A percentile compares a stretch with the other conserved stretches of the same genome.
These are phyloP conservation scores for Pogostemon cablin DNA, from an alignment of 257 asterid species.

Conservation along the genomic window DNA sequence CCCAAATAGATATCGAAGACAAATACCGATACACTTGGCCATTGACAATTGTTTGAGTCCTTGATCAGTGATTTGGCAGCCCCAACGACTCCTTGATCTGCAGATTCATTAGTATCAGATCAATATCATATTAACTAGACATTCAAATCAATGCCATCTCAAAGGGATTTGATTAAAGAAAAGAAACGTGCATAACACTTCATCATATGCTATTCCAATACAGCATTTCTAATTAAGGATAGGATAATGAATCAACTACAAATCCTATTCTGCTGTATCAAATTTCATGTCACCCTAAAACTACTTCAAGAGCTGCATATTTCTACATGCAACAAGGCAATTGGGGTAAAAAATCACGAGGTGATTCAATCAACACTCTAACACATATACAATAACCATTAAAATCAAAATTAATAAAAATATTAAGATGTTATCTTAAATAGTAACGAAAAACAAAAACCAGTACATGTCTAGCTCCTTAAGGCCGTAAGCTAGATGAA, in stretches of 20 bases:
- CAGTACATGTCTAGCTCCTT: slow-evolving; percentile 87
- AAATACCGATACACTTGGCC: slow-evolving; percentile 74
- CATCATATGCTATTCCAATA: neutral
- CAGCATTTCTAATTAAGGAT: too few relatives aligned
- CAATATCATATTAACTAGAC: slow-evolving; percentile 21
- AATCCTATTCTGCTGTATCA: too few relatives aligned
- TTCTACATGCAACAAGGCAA: too few relatives aligned
- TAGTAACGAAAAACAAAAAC: neutral
- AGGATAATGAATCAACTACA: too few relatives aligned
- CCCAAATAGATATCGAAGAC: slow-evolving; percentile 83
- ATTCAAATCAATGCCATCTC: neutral
- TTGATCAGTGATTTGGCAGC: slow-evolving; percentile 83
- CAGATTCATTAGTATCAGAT: slow-evolving; percentile 18
- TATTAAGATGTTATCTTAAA: too few relatives aligned
- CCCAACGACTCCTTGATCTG: slow-evolving; percentile 96
- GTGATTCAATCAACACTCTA: too few relatives aligned
- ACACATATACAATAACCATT: neutral
- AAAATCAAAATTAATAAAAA: too few relatives aligned
- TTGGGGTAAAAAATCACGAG: too few relatives aligned
- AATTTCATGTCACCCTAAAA: neutral
- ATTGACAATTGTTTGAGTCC: slow-evolving; percentile 68
- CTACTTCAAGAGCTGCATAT: neutral
- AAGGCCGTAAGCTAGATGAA: slow-evolving; percentile 68
- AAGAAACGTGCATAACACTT: too few relatives aligned
- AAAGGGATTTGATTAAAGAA: neutral